A percentile compares a stretch with the other conserved stretches of the same genome.
Conservation (phyloP, 1,284 basidiomycete species). For the Puccinia horiana region DNA sequence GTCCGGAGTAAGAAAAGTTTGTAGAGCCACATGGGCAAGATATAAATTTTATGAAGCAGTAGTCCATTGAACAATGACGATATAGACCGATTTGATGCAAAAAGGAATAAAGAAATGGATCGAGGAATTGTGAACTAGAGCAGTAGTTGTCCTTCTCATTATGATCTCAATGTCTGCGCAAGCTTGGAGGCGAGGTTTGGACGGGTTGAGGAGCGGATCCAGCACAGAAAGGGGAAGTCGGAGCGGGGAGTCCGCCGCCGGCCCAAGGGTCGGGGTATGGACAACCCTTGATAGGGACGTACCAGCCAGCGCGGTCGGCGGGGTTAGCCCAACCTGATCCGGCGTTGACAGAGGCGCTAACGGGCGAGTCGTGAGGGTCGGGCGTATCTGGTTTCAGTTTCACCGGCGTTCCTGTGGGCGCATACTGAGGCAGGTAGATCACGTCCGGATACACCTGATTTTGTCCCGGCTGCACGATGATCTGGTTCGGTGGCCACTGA, state of each 20-base stretch:
- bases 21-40: too few species aligned
- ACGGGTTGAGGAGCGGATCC: neutral
- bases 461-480: conserved; percentile 18
- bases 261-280: conserved; percentile 81
- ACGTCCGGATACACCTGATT: conserved; percentile 53
- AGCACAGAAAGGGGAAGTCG: conserved; percentile 23
- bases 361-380: conserved; percentile 12
- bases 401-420: conserved; percentile 61
- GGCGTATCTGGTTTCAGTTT: conserved; percentile 51
- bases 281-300: conserved; percentile 66
- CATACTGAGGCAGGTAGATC: conserved; percentile 62
- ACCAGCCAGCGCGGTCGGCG: conserved; percentile 66
- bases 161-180: neutral
- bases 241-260: conserved; percentile 54
- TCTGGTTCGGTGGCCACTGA: conserved; percentile 31
- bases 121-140: neutral
- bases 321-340: conserved; percentile 74
- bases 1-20: too few species aligned
- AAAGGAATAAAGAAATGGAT: neutral
- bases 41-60: neutral
- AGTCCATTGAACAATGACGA: neutral
- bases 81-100: too few species aligned
- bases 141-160: neutral
- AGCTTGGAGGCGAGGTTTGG: neutral
- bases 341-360: neutral